Evolutionary conservation across 441 rosid genomes (phyloP), one percentile per base, ranked within the genome.

Genomic region (Euphorbia schlechtendalii): DNA sequence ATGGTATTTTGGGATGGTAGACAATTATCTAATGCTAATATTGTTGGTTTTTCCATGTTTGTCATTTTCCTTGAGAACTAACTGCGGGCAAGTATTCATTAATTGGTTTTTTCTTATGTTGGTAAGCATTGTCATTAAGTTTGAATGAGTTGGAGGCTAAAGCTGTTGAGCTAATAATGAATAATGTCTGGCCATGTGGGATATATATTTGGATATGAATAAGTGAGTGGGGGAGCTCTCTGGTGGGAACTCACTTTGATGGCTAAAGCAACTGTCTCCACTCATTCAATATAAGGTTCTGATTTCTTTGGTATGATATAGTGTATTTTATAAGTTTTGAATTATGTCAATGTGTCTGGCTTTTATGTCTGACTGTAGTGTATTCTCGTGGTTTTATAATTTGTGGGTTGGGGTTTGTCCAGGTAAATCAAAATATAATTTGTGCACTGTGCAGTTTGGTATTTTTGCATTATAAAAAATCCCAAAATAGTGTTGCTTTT

Each of bases 231-330:
- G n/a, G n/a, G n/a, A n/a, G n/a, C n/a, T n/a, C n/a, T n/a, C n/a
- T n/a, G n/a, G 67, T 56, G 51, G 67, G 66, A 46, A n/a, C 32
- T 66, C 14, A 18, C 67, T 18, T 43, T 66, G 52, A 66, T 28
- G 71, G 51, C 36, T 28, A 27, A 17, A 40, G 14, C 59, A 48
- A 40, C 32, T 0, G 70, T 66, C 67, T 57, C 70, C 71, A 46
- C 70, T 54, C 28, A 1, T 32, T 34, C 10, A 7, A 41, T 56
- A 65, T 28, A 18, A 52, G 73, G 48, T 41, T 21, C 22, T 24
- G 73, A 24, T 40, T 20, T 34, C n/a, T 11, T 0, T 45, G n/a
- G n/a, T n/a, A n/a, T n/a, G n/a, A n/a, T n/a, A n/a, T n/a, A n/a
- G n/a, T n/a, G n/a, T n/a, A n/a, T n/a, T n/a, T n/a, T n/a, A n/a